Evolutionary conservation across 192 early-diverging fungal species (phyloP).

Genomic region (Pilaira anomala): DNA sequence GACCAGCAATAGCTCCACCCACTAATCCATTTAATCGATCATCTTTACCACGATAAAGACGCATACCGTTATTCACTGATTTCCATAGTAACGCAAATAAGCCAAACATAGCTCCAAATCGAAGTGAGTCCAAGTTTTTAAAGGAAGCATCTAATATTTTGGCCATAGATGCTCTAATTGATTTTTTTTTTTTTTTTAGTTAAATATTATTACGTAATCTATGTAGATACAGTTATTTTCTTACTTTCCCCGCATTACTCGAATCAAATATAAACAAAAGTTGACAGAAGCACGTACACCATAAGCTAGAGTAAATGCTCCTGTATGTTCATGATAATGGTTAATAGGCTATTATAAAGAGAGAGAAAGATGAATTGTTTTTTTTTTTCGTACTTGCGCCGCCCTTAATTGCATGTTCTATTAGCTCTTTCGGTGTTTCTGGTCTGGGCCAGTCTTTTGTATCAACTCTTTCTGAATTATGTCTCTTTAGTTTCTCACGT

Average conservation of each 20-base stretch:
- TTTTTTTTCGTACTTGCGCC: conserved; percentile 33
- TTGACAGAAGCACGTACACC: conserved; percentile 53
- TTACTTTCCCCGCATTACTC: conserved; percentile 42
- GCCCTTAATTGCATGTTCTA: conserved; percentile 49
- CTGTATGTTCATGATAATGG: too few species aligned
- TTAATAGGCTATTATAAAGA: too few species aligned
- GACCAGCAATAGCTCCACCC: conserved; percentile 53
- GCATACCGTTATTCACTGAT: conserved; percentile 62
- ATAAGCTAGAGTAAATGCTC: conserved; percentile 53
- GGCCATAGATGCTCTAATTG: conserved; percentile 39
- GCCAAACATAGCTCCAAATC: conserved; percentile 78
- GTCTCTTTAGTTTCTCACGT: conserved; percentile 28
- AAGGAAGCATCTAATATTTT: conserved; percentile 47
- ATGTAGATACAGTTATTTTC: neutral
- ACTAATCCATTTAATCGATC: conserved; percentile 54
- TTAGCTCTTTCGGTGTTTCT: conserved; percentile 30
- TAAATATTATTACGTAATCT: neutral
- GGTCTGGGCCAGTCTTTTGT: conserved; percentile 30
- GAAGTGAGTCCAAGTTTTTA: conserved; percentile 53
- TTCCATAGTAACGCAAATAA: conserved; percentile 74
- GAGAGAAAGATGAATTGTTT: neutral
- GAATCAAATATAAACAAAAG: conserved; percentile 47
- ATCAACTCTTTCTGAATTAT: conserved; percentile 24
- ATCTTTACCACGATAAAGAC: conserved; percentile 46
- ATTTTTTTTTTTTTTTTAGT: conserved; percentile 7